These are phyloP conservation scores for Cnidoscolus chayamansa DNA, from an alignment of 441 rosid genomes.

Conservation along the genomic window DNA sequence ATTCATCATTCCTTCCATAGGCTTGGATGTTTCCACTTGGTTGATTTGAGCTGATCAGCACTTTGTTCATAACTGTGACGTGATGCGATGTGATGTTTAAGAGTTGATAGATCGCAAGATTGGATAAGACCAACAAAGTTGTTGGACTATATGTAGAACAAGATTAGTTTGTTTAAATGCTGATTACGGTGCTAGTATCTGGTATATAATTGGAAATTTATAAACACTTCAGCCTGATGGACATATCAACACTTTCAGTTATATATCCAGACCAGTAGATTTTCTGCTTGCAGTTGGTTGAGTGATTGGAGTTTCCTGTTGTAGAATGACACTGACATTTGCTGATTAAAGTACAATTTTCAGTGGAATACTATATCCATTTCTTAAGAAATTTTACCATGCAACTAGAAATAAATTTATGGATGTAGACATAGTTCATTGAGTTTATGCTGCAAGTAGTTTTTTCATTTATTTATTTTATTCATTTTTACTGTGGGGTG, in stretches of 20 bases:
- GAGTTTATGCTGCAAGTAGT: not conserved
- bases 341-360: not conserved
- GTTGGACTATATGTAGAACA: not conserved
- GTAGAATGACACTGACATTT: not conserved
- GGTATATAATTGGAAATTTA: not conserved
- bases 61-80: not conserved
- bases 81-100: not conserved
- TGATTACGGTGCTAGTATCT: not conserved
- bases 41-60: not conserved
- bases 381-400: not conserved
- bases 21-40: not conserved
- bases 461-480: not conserved
- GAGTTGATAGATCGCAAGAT: not conserved
- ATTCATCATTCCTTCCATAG: not conserved
- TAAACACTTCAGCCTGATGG: not conserved
- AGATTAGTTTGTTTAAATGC: not conserved
- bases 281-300: not conserved
- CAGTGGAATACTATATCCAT: not conserved
- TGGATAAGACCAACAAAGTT: not conserved
- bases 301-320: not conserved
- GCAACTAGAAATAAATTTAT: not conserved
- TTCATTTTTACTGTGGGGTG: too few relatives aligned
- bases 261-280: not conserved
- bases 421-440: not conserved
- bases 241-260: not conserved